Base-by-base conservation (phyloP, 768 basidiomycete species). In the Russula sp. region DNA sequence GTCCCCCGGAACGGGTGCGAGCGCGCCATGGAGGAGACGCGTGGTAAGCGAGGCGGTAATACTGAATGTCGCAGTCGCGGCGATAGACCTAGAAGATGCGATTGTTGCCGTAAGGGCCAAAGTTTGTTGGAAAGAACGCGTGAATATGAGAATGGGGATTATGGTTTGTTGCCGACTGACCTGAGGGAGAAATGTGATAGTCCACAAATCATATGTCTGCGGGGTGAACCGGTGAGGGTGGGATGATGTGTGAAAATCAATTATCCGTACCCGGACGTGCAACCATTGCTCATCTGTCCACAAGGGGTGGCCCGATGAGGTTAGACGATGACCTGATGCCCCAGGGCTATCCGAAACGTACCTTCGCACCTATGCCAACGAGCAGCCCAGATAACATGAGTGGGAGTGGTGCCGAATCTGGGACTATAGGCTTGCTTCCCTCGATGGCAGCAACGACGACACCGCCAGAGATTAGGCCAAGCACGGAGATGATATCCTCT, bases 181-280 rank as follows among this genome's bases (percentile, higher is more conserved):
- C 84, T 77, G 55, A 70, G 38, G 45, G 84, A 85, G 60, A 83
- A 74, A 34, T 81, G 78, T 42, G 84, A 81, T 45, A 85, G 56
- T 35, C 85, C 85, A 61, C 77, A 77, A 58, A 86, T 75, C 84
- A 86, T 85, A 73, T 86, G 85, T 49, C 84, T 85, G 57, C 5
- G 56, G 32, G 53, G 47, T 52, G 38, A 25, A 7, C 38, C 2
- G 38, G 46, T 34, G 39, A 11, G 36, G 25, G 55, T 16, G 50
- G 59, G 7, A 35, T 36, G 16, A 29, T 10, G 49, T 29, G 42
- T 48, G 16, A 45, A 29, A 32, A 25, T 11, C n/a, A 13, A 38
- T 0, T 8, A 8, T 45, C 29, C 9, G 25, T 70, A 84, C 83
- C 84, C 84, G 18, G 84, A 86, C 11, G 85, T 85, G 69, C 85